Evolutionary conservation across 805 yeast species (phyloP).

Genomic region (Wickerhamomyces silvicola): DNA sequence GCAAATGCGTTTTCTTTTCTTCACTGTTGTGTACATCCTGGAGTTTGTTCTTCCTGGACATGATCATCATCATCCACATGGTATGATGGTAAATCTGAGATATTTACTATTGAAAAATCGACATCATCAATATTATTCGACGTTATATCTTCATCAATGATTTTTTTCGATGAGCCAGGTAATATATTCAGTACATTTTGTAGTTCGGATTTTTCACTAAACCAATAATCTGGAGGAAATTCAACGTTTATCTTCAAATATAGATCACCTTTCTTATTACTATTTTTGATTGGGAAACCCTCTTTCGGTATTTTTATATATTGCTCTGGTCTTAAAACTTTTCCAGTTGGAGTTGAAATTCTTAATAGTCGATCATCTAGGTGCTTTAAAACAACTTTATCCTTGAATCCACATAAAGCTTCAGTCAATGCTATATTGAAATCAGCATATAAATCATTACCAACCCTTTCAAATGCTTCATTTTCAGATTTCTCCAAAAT

Average conservation of each 20-base stretch:
- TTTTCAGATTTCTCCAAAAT: conserved; percentile 37
- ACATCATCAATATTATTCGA: conserved; percentile 25
- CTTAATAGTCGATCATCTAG: conserved; percentile 73
- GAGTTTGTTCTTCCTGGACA: conserved; percentile 17
- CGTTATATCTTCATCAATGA: conserved; percentile 15
- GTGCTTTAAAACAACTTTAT: conserved; percentile 57
- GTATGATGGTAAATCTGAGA: conserved; percentile 20
- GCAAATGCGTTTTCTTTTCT: too few species aligned
- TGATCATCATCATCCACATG: conserved; percentile 17
- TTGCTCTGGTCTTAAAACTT: conserved; percentile 76
- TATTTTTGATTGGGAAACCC: conserved; percentile 68
- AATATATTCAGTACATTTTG: conserved; percentile 46
- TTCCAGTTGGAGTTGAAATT: conserved; percentile 65
- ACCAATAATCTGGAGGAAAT: conserved; percentile 85
- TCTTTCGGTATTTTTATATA: conserved; percentile 56
- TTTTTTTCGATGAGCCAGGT: conserved; percentile 29
- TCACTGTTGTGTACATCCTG: conserved; percentile 38
- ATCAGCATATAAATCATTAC: conserved; percentile 57
- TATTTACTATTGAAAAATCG: conserved; percentile 18
- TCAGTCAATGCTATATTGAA: conserved; percentile 65
- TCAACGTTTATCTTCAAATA: conserved; percentile 65
- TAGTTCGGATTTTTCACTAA: conserved; percentile 63
- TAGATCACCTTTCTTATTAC: conserved; percentile 53
- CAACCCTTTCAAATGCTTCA: conserved; percentile 46
- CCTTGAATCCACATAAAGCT: conserved; percentile 74